A percentile compares a stretch with the other conserved stretches of the same genome.
phyloP scores from a whole-genome alignment of 371 early-diverging fungal genomes.

The Gilbertella persicaria region DNA sequence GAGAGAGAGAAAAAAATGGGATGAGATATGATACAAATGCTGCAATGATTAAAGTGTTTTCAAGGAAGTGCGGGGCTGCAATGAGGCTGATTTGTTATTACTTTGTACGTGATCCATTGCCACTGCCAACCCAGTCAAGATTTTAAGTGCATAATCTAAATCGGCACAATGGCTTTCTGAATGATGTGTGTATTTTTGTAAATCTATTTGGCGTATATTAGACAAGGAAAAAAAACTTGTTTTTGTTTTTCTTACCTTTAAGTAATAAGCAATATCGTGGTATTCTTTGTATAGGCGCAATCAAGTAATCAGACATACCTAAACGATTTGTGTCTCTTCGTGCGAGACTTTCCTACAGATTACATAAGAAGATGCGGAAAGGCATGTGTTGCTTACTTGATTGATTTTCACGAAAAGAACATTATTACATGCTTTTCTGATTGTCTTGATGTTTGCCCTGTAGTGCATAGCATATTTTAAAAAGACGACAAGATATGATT shows the following conservation, averaged over 20 bases:
- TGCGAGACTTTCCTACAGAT: constrained; percentile 33
- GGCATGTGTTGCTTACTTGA: constrained; percentile 33
- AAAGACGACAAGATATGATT: constrained; percentile 38
- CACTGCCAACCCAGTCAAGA: constrained; percentile 35
- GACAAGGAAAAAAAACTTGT: neutral
- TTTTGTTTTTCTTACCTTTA: constrained; percentile 33
- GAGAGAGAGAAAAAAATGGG: neutral
- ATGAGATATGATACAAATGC: constrained; percentile 4
- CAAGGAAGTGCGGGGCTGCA: neutral
- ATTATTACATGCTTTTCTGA: constrained; percentile 43
- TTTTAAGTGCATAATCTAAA: constrained; percentile 29
- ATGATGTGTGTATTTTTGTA: constrained; percentile 38
- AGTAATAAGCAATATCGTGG: constrained; percentile 47
- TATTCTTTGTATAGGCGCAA: constrained; percentile 48
- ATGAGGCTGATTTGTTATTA: neutral
- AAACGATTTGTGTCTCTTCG: constrained; percentile 44
- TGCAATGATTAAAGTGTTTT: constrained; percentile 5
- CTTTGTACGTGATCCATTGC: constrained; percentile 44
- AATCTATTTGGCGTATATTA: constrained; percentile 17
- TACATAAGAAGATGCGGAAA: too few relatives aligned
- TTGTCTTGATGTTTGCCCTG: constrained; percentile 36
- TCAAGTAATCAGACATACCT: constrained; percentile 49
- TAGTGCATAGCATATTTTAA: constrained; percentile 50
- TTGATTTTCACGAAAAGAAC: constrained; percentile 43
- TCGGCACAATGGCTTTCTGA: constrained; percentile 18